phyloP scores from a whole-genome alignment of 2,329 filamentous ascomycete genomes.

The Colletotrichum noveboracense region DNA sequence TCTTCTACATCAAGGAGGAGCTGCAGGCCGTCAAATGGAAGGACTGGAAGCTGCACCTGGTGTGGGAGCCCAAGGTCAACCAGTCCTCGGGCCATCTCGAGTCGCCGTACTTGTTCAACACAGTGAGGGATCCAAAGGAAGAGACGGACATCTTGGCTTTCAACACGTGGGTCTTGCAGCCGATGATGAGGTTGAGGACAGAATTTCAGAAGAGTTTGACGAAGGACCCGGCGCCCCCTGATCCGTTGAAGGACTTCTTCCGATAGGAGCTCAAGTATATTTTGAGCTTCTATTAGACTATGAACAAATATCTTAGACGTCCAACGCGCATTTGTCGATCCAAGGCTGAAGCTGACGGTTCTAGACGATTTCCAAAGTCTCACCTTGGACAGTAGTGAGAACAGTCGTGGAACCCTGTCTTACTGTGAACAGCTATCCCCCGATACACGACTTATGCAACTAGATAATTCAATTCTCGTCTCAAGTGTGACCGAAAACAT shows the following conservation, averaged over 20 bases:
- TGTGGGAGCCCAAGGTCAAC: constrained; percentile 41
- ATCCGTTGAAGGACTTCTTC: constrained; percentile 29
- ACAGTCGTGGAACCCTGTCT: background rate
- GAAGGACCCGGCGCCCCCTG: constrained; percentile 34
- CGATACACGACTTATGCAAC: background rate
- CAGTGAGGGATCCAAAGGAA: constrained; percentile 35
- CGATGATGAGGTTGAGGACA: constrained; percentile 28
- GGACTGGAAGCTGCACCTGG: constrained; percentile 38
- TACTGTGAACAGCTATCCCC: background rate
- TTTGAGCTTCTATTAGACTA: background rate
- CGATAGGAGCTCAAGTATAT: background rate
- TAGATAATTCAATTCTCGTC: background rate
- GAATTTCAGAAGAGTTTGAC: constrained; percentile 33
- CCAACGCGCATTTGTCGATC: background rate
- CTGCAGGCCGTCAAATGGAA: constrained; percentile 37
- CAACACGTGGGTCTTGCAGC: constrained; percentile 39
- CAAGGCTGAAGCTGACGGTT: background rate
- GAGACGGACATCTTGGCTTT: constrained; percentile 33
- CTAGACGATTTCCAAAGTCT: background rate
- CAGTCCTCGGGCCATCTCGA: constrained; percentile 34
- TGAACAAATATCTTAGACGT: background rate
- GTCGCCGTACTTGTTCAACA: constrained; percentile 36
- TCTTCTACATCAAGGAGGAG: constrained; percentile 40
- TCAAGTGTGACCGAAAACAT: background rate
- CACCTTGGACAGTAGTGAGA: background rate